Evolutionary conservation across 495 filamentous ascomycete species (phyloP).

Genomic region (Hypoxylon fuscum): DNA sequence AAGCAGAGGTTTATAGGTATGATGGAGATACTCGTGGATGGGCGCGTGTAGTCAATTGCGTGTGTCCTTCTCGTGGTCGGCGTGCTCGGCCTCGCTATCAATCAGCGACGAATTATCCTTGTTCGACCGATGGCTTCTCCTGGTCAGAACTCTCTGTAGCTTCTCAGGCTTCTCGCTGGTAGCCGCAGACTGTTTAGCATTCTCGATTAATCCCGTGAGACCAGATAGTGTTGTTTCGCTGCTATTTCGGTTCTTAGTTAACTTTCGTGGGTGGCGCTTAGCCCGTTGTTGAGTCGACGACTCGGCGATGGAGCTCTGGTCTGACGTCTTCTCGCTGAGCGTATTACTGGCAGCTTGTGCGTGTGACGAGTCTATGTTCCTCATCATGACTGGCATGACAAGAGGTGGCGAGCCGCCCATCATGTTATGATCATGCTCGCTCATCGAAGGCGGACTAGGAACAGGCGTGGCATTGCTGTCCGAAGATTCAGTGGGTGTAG

Average conservation of each 20-base stretch:
- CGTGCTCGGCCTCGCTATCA: conserved; percentile 29
- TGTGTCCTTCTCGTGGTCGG: conserved; percentile 10
- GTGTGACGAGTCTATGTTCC: conserved; percentile 9
- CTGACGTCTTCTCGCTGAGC: conserved; percentile 29
- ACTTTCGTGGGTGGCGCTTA: conserved; percentile 41
- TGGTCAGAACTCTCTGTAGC: conserved; percentile 21
- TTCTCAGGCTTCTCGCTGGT: conserved; percentile 21
- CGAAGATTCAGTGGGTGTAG: conserved; percentile 6
- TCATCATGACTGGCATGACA: conserved; percentile 15
- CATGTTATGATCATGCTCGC: neutral
- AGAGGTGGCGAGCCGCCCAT: conserved; percentile 16
- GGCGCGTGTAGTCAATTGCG: neutral
- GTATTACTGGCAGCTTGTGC: conserved; percentile 10
- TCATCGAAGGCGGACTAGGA: conserved; percentile 16
- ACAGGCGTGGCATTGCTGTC: conserved; percentile 15
- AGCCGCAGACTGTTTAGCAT: too few species aligned
- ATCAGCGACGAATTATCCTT: conserved; percentile 20
- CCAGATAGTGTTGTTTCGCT: conserved; percentile 19
- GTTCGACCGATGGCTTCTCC: conserved; percentile 25
- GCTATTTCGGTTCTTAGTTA: conserved; percentile 40
- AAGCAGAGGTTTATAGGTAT: conserved; percentile 3
- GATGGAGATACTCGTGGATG: neutral
- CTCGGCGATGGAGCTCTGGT: conserved; percentile 16
- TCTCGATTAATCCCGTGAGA: too few species aligned
- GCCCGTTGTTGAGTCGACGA: conserved; percentile 3